phyloP scores from a whole-genome alignment of 768 basidiomycete species.

The Sporobolomyces roseus region DNA sequence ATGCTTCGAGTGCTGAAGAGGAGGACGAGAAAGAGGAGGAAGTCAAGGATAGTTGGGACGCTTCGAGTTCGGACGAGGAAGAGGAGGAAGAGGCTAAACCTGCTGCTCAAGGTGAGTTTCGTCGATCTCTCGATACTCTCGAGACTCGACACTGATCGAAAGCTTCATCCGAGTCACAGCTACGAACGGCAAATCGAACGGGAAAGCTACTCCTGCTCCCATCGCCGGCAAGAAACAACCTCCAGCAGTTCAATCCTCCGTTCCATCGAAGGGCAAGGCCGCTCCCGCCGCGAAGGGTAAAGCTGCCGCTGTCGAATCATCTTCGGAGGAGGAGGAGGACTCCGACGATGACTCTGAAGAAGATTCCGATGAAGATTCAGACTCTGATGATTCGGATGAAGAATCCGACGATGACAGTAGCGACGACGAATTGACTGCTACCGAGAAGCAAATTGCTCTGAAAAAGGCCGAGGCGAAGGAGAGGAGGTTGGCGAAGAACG shows the following conservation, averaged over 20 bases:
- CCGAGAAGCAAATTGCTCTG: slow-evolving; percentile 65
- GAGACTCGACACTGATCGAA: background rate
- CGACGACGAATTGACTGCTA: slow-evolving; percentile 57
- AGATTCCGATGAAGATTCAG: slow-evolving; percentile 52
- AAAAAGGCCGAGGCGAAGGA: slow-evolving; percentile 80
- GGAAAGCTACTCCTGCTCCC: slow-evolving; percentile 43
- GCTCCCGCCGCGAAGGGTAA: slow-evolving; percentile 45
- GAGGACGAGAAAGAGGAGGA: slow-evolving; percentile 46
- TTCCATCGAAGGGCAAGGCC: slow-evolving; percentile 41
- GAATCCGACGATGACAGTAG: slow-evolving; percentile 51
- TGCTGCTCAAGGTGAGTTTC: slow-evolving; percentile 20
- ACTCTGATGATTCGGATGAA: slow-evolving; percentile 52
- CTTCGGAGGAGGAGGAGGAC: slow-evolving; percentile 52
- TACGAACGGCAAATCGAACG: slow-evolving; percentile 45
- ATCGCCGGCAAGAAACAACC: slow-evolving; percentile 29
- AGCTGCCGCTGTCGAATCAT: slow-evolving; percentile 44
- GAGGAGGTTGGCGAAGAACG: slow-evolving; percentile 69
- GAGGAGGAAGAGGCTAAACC: slow-evolving; percentile 55
- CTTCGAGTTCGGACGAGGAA: slow-evolving; percentile 47
- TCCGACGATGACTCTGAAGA: slow-evolving; percentile 46
- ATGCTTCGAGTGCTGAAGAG: slow-evolving; percentile 41
- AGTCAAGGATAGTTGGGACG: slow-evolving; percentile 62
- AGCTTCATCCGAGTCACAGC: slow-evolving; percentile 10
- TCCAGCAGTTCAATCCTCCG: slow-evolving; percentile 19
- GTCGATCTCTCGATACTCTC: slow-evolving; percentile 33